Base-by-base conservation (phyloP, 495 filamentous ascomycete genomes). In the Penicillium samsonianum region DNA sequence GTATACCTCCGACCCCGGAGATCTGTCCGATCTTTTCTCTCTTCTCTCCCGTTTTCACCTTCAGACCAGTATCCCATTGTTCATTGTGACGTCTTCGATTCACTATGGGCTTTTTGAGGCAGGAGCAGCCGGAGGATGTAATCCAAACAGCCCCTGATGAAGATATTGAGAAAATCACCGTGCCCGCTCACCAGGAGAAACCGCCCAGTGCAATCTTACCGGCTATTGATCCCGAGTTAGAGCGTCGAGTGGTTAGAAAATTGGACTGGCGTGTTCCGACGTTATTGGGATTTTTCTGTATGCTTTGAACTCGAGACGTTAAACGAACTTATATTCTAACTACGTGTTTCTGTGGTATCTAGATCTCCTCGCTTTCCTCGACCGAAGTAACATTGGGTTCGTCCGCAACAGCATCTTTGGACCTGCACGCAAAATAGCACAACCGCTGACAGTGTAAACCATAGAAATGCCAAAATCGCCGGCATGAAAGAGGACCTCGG, bases 281-380 rank as follows among this genome's bases (percentile, higher is more conserved):
- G 3, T 65, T 87, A 11, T 63, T 86, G 44, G 80, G 73, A 16
- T 74, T 78, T 54, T 66, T 84, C 33, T 87, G 80, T 83, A 71
- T 58, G 80, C 57, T 22, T 47, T 2, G 25, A 19, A n/a, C 26
- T 41, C 53, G 19, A 42, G 3, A 25, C 9, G 22, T 23, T 43
- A 55, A 45, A 16, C 3, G 33, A 23, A 28, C 1, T 14, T 46
- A 3, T 35, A 17, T 19, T 16, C 56, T 47, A 6, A 49, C 17
- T 3, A 33, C 23, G 28, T 17, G 2, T 31, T 7, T 14, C 23
- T 19, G 23, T 44, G 19, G 7, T 45, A 31, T 23, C 20, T 61
- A 87, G 84, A 89, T 66, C 65, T 89, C 5, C 73, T 89, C 30
- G 73, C 86, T 6, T 86, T 86, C 56, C 73, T 90, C 11, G 88